Base-by-base conservation (phyloP, 192 early-diverging fungal genomes). In the Podila minutissima region DNA sequence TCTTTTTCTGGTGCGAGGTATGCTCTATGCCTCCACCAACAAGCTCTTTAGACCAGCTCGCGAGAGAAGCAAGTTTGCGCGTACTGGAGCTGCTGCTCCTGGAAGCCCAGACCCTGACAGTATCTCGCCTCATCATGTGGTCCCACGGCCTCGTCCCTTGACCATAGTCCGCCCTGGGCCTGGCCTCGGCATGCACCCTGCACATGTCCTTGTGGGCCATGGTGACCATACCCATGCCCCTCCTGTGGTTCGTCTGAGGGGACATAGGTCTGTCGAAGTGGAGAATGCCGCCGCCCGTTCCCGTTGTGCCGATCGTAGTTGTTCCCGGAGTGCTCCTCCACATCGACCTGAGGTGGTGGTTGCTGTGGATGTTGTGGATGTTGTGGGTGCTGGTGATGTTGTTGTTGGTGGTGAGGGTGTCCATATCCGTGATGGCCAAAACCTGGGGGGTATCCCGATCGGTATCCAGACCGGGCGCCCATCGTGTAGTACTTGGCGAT, bases 401-500 rank as follows among this genome's bases (percentile, higher is more conserved):
- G 61, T 1, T 64, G 37, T 10, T 46, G 37, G 15, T 41, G 26
- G 17, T 33, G 59, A 33, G 17, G 31, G 24, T 26, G 24, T 8
- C 59, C 31, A 20, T 28, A 61, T 20, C 64, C 46, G 6, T 73
- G 62, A 2, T 62, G 66, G 9, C 77, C 77, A 32, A 69, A 62
- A 19, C 67, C 71, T 9, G 71, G 67, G 1, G 53, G 53, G 35
- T 81, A 73, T 28, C 77, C 77, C 24, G 68, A 38, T 48, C 66
- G 60, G 20, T 65, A 46, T 15, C 71, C 71, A 22, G 29, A 28
- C 22, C 57, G 41, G 6, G 77, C 24, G 20, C 62, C 67, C 3
- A 81, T 24, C 0, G 77, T 69, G 53, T 81, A 81, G 37, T 81
- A 73, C 62, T 73, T 81, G 15, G 77, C 77, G 33, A 81, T 73